Base-by-base conservation (phyloP, 78 protist species). In the Salpingoeca rosetta region DNA sequence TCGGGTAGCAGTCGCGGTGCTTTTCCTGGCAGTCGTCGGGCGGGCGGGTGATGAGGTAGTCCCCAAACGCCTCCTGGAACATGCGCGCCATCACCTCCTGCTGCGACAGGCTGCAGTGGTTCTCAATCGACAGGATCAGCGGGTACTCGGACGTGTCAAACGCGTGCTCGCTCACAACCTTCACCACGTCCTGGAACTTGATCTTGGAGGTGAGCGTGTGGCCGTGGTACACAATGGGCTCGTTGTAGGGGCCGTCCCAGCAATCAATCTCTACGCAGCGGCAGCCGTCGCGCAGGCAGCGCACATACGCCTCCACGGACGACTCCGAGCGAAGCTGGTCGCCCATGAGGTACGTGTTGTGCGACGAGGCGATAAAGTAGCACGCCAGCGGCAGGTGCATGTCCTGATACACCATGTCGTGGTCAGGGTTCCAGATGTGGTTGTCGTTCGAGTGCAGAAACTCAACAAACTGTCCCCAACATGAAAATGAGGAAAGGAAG, bases 171-270 rank as follows among this genome's bases (percentile, higher is more conserved):
- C 35, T 86, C 40, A 92, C 89, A 31, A 90, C 82, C 57, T 83
- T 81, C 40, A 90, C 39, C 7, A 92, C 93, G 45, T 92, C 94
- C 31, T 82, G 76, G 38, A 94, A 94, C 56, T 44, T 80, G 57
- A 95, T 89, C 43, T 86, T 84, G 41, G 89, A 35, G n/a, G 93
- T 91, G 31, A 89, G 85, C 36, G 97, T 92, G 87, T 91, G 89
- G 36, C 95, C 95, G 87, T 93, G 97, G 83, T 83, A 85, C 41
- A 95, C 81, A 27, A 92, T 90, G 42, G 96, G 96, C 45, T 90
- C 89, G 73, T 90, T 92, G 42, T 95, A 90, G 74, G 83, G 80
- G 7, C 95, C 96, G 80, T 94, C 96, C 96, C 95, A 95, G 83
- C 93, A 92, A 44, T 94, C 96, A 40, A 76, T 56, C 84, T 92